A percentile compares a stretch with the other conserved stretches of the same genome.
phyloP scores from a whole-genome alignment of 805 yeast species.

The Saccharomycopsis capsularis region DNA sequence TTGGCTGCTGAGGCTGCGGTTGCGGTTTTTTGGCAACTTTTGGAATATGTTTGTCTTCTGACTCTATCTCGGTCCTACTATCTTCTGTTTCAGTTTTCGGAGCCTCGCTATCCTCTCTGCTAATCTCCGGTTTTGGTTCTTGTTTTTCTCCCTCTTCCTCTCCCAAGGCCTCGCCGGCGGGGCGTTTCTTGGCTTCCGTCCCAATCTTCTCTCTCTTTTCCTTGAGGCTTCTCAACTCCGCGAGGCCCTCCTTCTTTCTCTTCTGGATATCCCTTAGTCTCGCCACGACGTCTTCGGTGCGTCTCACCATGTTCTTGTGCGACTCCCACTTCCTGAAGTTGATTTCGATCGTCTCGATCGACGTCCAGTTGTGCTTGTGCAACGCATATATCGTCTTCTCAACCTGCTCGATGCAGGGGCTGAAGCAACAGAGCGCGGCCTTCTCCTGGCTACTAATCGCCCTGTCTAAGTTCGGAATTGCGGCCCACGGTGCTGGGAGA shows the following conservation, averaged over 20 bases:
- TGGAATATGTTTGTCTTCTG: conserved; percentile 17
- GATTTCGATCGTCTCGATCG: conserved; percentile 88
- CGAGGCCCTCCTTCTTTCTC: conserved; percentile 61
- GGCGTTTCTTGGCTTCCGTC: conserved; percentile 7
- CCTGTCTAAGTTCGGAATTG: conserved; percentile 62
- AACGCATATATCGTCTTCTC: conserved; percentile 74
- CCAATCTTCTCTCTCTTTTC: conserved; percentile 24
- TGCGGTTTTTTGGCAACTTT: conserved; percentile 25
- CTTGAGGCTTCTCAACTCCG: conserved; percentile 35
- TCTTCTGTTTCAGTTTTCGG: too few species aligned
- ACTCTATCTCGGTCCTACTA: neutral
- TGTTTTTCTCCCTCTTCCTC: conserved; percentile 23
- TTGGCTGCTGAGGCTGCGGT: conserved; percentile 25
- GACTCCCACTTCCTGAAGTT: conserved; percentile 84
- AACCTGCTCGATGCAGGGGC: conserved; percentile 98
- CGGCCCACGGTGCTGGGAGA: conserved; percentile 95
- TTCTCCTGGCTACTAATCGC: conserved; percentile 49
- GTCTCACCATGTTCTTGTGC: conserved; percentile 79
- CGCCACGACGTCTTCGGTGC: conserved; percentile 70
- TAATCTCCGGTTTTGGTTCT: conserved; percentile 24
- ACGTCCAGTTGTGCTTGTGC: conserved; percentile 71
- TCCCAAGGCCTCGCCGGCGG: conserved; percentile 23
- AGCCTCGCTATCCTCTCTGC: conserved; percentile 44
- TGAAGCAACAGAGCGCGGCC: conserved; percentile 84
- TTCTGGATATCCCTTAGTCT: conserved; percentile 73